Conservation (phyloP, 306 rosid species). For the Rosa persica region DNA sequence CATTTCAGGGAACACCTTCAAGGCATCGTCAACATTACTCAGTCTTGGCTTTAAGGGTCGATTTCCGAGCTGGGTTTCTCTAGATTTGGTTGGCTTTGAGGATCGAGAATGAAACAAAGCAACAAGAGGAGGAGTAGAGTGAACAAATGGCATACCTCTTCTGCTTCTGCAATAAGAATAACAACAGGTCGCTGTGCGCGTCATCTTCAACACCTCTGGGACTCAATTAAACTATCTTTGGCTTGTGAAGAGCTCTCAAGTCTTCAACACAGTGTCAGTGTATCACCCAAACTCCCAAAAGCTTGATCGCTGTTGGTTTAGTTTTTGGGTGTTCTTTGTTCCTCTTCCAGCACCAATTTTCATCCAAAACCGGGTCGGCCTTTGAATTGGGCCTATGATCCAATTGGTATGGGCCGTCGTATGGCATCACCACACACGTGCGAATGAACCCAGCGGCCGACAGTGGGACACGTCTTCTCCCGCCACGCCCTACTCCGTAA, state of each 20-base stretch:
- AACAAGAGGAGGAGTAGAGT: neutral
- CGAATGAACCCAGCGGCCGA: conserved; percentile 20
- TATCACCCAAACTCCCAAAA: too few relatives aligned
- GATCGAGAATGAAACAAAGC: neutral
- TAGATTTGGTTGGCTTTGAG: too few relatives aligned
- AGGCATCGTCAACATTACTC: neutral
- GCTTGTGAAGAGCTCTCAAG: neutral
- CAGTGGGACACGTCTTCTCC: conserved; percentile 47
- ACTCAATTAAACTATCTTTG: too few relatives aligned
- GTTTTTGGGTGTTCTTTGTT: too few relatives aligned
- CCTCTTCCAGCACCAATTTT: too few relatives aligned
- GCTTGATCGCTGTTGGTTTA: too few relatives aligned
- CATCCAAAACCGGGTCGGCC: too few relatives aligned
- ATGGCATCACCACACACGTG: neutral
- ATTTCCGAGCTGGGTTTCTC: too few relatives aligned
- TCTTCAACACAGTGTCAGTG: neutral
- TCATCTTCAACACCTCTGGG: neutral
- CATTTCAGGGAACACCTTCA: neutral
- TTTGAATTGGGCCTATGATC: neutral
- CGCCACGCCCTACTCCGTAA: conserved; percentile 23
- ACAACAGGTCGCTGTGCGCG: neutral
- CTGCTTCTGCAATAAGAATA: neutral
- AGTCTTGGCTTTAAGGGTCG: too few relatives aligned
- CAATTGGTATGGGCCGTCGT: neutral
- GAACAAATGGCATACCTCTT: neutral